Conservation (phyloP, 495 filamentous ascomycete genomes). For the Xylaria venustula region DNA sequence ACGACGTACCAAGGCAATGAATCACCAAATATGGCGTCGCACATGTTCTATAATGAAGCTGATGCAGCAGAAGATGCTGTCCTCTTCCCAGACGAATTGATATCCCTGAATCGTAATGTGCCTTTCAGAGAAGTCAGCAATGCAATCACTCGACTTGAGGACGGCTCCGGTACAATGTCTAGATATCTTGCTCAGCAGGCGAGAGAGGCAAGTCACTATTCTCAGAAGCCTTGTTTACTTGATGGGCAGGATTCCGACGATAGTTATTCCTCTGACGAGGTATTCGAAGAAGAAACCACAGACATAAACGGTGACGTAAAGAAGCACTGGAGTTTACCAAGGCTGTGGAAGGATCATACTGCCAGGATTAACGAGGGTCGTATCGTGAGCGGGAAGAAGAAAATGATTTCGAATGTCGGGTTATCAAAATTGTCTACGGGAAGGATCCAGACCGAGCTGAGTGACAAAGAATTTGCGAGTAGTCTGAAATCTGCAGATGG, state of each 20-base stretch:
- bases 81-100: constrained; percentile 43
- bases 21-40: constrained; percentile 16
- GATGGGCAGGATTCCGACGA: no score
- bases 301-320: neutral
- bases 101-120: constrained; percentile 24
- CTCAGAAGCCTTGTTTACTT: no score
- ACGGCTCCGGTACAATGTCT: constrained; percentile 23
- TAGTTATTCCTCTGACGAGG: no score
- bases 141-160: constrained; percentile 34
- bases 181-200: constrained; percentile 25
- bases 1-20: constrained; percentile 13
- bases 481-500: constrained; percentile 21
- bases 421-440: constrained; percentile 8
- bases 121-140: constrained; percentile 38
- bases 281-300: constrained; percentile 1
- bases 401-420: constrained; percentile 15
- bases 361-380: constrained; percentile 16
- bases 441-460: constrained; percentile 34
- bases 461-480: constrained; percentile 22
- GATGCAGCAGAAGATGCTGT: constrained; percentile 47
- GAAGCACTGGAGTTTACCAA: constrained; percentile 12
- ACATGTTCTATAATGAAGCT: constrained; percentile 42
- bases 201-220: no score
- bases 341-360: constrained; percentile 19
- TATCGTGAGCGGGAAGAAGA: constrained; percentile 11